Base-by-base conservation (phyloP, 2,329 filamentous ascomycete species). In the Phoma sp. region DNA sequence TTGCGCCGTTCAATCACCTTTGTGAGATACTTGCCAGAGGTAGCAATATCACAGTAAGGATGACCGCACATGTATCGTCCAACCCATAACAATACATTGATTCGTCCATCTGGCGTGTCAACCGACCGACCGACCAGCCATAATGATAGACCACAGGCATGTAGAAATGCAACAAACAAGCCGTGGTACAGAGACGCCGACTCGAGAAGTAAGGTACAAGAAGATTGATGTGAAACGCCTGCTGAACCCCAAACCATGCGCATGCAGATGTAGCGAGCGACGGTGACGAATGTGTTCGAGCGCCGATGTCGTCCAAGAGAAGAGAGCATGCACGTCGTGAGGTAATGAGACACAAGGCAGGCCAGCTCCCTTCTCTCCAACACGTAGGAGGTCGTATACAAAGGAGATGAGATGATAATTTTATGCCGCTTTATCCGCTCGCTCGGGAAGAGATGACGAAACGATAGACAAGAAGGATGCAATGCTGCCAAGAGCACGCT, bases 361-460 rank as follows among this genome's bases (percentile, higher is more conserved):
- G 53, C 68, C 67, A 60, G 67, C 67, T 66, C 61, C 68, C 64
- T 68, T 66, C 64, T 67, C 67, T 66, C 67, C 56, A 59, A 60
- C 60, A 58, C 51, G 50, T 51, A 50, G 59, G 57, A 63, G 20
- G 61, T 60, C 42, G 45, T 50, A 56, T 53, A 66, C 56, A 60
- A 54, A 57, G 48, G 53, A 65, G 53, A 61, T 56, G 47, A 60
- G 57, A 52, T 62, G 53, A 42, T 57, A 38, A 39, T 53, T 48
- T 50, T 52, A 58, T 59, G 58, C 55, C 57, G 53, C 54, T 59
- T 42, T 59, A 53, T 52, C 40, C 28, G 58, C 54, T 57, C 57
- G 60, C 63, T 56, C 45, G 48, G 48, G 48, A 59, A 52, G 47
- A 60, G 46, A 63, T 58, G 54, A 57, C 18, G 52, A 53, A 59